phyloP scores from a whole-genome alignment of 306 rosid genomes.

The Cucumis melo region DNA sequence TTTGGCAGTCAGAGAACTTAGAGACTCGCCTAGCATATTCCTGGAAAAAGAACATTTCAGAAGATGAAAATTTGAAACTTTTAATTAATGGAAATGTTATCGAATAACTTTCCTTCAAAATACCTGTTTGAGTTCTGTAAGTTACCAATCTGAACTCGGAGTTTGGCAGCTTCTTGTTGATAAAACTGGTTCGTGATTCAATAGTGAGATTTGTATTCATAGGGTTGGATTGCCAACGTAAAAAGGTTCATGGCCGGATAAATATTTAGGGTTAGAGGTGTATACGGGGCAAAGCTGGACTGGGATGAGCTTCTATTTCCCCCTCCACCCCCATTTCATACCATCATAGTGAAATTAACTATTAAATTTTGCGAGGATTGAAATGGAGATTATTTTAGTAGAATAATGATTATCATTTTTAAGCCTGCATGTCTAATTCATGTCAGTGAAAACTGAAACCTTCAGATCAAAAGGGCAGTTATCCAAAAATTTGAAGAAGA shows the following conservation, averaged over 20 bases:
- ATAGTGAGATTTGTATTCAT: background rate
- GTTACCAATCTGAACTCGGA: conserved; percentile 46
- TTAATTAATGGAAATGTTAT: background rate
- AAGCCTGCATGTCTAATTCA: too few species aligned
- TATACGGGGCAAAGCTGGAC: too few species aligned
- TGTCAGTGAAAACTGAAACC: too few species aligned
- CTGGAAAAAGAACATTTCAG: conserved; percentile 19
- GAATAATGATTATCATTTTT: too few species aligned
- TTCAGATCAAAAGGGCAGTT: too few species aligned
- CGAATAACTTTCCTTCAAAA: background rate
- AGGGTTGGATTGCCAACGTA: background rate
- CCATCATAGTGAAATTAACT: too few species aligned
- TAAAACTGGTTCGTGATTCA: conserved; percentile 36
- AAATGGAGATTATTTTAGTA: too few species aligned
- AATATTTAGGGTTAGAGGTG: too few species aligned
- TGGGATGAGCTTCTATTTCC: too few species aligned
- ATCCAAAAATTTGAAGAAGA: too few species aligned
- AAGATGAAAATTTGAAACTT: background rate
- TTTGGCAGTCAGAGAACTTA: conserved; percentile 34
- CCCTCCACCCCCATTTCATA: too few species aligned
- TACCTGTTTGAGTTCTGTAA: conserved; percentile 77
- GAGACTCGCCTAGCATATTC: conserved; percentile 54
- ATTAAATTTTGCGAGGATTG: too few species aligned
- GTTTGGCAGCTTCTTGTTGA: conserved; percentile 78
- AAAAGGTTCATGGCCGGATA: background rate